Percentiles rank a stretch among this genome's conserved stretches.
These are phyloP conservation scores for Jatropha multifida DNA, from an alignment of 441 rosid genomes.

Conservation along the genomic window DNA sequence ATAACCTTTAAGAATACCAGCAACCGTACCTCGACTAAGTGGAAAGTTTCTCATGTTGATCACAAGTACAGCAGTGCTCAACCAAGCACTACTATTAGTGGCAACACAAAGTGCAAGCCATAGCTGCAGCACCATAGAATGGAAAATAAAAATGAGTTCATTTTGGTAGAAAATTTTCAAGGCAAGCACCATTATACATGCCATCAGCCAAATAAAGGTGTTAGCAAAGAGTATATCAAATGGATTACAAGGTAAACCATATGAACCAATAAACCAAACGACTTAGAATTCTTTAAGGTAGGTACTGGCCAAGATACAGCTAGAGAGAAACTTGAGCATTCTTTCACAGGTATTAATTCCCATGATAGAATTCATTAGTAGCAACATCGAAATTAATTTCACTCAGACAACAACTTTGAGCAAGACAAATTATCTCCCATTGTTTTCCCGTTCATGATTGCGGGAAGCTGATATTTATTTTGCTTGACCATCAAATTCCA, in stretches of 20 bases:
- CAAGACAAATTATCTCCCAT: not conserved
- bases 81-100: slow-evolving; percentile 83
- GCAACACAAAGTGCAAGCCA: slow-evolving; percentile 76
- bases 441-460: not conserved
- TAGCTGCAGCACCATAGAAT: slow-evolving; percentile 43
- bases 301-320: not conserved
- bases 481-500: not conserved
- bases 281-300: not conserved
- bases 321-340: not conserved
- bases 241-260: not conserved
- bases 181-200: not conserved
- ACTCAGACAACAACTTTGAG: not conserved
- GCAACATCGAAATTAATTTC: not conserved
- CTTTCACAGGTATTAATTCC: not conserved
- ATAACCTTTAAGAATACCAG: slow-evolving; percentile 92
- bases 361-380: not conserved
- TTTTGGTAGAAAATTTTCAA: not conserved
- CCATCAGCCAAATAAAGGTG: not conserved
- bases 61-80: slow-evolving; percentile 80
- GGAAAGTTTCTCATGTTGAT: slow-evolving; percentile 99
- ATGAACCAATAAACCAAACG: not conserved
- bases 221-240: not conserved
- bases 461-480: not conserved
- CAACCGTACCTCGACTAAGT: slow-evolving; percentile 82
- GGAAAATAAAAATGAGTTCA: not conserved